Evolutionary conservation across 169 alveolate species (phyloP).

Genomic region (Eimeria sp.): DNA sequence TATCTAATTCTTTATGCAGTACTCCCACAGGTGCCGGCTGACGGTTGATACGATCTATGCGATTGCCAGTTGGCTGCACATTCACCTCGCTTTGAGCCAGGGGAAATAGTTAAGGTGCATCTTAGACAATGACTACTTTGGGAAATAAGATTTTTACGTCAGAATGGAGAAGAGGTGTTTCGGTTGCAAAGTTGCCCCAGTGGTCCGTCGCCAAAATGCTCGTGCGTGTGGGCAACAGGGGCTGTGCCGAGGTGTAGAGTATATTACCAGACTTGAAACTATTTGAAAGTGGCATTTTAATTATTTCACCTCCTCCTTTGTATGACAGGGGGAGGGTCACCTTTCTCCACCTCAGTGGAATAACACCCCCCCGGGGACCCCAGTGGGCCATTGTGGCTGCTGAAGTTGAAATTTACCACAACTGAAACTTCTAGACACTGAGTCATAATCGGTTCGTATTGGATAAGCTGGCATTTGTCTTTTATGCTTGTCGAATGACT

Average conservation of each 20-base stretch:
- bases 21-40: no score
- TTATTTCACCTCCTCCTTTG: not conserved
- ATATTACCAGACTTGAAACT: not conserved
- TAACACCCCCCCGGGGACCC: not conserved
- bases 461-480: not conserved
- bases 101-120: no score
- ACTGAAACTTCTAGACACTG: not conserved
- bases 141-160: no score
- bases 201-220: not conserved
- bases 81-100: no score
- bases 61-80: no score
- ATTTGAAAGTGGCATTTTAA: not conserved
- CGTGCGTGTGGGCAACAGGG: not conserved
- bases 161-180: not conserved
- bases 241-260: no score
- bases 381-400: not conserved
- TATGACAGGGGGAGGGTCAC: not conserved
- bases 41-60: no score
- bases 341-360: not conserved
- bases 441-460: not conserved
- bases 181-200: not conserved
- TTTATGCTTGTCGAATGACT: not conserved
- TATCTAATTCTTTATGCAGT: no score
- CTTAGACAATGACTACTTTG: no score
- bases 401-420: not conserved